Evolutionary conservation across 2,329 filamentous ascomycete species (phyloP), one percentile per base, ranked within the genome.

Genomic region (Colletotrichum endophyticum): DNA sequence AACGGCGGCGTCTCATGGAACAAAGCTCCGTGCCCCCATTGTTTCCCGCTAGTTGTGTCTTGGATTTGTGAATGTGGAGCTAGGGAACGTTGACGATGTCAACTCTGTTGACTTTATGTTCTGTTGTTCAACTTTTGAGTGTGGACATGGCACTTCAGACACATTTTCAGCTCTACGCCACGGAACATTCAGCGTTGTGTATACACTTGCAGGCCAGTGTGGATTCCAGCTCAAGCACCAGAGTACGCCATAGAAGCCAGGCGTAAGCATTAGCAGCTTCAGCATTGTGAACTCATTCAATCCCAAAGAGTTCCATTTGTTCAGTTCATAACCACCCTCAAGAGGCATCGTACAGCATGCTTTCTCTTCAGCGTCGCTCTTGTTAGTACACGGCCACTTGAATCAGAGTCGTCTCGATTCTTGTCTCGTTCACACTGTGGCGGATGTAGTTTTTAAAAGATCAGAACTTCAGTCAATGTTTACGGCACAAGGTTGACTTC

Each of bases 11-110:
- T 44, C 53, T 70, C 56, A 70, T 11, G 19, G 44, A 34, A 39
- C 49, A 59, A 57, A 57, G 64, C 67, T 70, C 56, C 68, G 57
- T 39, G 25, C 36, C 68, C 57, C 68, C 57, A 70, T 59, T 63
- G 57, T 66, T 27, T 66, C 27, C 59, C 57, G 27, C 68, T 36
- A 53, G 32, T 32, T 25, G 49, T 15, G 66, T 44, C 57, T 34
- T 53, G 49, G 57, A 49, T 19, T 53, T 53, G 11, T 53, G 44
- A 12, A 53, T 13, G 44, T 8, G 44, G 44, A 53, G 44, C 44
- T 49, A 49, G 4, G 6, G 44, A 22, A 49, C 19, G 44, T n/a
- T 49, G n/a, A 49, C 44, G 44, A 49, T 49, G 4, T 22, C 44
- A 49, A 9, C 19, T 44, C 44, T 8, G 44, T 22, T 49, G 44